A percentile compares a stretch with the other conserved stretches of the same genome.
phyloP scores from a whole-genome alignment of 2,329 filamentous ascomycete genomes.

The Trichoderma harzianum region DNA sequence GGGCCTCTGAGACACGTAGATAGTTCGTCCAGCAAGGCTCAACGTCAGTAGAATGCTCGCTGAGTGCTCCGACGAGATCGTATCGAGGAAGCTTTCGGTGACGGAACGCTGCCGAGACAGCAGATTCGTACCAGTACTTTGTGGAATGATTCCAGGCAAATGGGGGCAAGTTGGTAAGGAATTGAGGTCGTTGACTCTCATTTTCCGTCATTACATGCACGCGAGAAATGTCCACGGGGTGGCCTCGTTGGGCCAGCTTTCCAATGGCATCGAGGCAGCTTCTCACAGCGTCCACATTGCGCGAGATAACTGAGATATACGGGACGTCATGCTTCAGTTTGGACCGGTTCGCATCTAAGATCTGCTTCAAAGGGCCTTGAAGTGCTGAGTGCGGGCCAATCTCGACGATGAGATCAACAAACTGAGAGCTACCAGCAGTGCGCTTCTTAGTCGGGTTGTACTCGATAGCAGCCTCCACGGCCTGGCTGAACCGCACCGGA shows the following conservation, averaged over 20 bases:
- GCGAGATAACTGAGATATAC: background rate
- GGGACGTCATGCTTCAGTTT: no score
- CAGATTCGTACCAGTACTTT: constrained; percentile 28
- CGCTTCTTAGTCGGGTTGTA: no score
- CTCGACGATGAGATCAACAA: constrained; percentile 4
- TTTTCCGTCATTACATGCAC: no score
- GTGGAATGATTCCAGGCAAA: constrained; percentile 39
- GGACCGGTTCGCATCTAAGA: constrained; percentile 2
- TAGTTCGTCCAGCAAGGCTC: no score
- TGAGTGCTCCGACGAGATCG: no score
- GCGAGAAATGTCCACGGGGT: background rate
- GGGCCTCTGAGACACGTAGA: no score
- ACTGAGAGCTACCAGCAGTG: constrained; percentile 19
- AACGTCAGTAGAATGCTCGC: no score
- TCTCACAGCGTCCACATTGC: background rate
- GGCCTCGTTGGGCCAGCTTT: background rate
- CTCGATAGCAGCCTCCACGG: no score
- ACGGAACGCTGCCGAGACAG: no score
- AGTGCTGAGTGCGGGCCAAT: background rate
- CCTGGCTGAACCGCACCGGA: constrained; percentile 2
- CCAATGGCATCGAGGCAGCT: no score
- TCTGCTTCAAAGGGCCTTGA: constrained; percentile 17
- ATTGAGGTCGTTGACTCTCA: no score
- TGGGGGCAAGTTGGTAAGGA: constrained; percentile 24
- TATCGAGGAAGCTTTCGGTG: no score